Evolutionary conservation across 2,329 filamentous ascomycete genomes (phyloP), one percentile per base, ranked within the genome.

Genomic region (Stemphylium vesicarium): DNA sequence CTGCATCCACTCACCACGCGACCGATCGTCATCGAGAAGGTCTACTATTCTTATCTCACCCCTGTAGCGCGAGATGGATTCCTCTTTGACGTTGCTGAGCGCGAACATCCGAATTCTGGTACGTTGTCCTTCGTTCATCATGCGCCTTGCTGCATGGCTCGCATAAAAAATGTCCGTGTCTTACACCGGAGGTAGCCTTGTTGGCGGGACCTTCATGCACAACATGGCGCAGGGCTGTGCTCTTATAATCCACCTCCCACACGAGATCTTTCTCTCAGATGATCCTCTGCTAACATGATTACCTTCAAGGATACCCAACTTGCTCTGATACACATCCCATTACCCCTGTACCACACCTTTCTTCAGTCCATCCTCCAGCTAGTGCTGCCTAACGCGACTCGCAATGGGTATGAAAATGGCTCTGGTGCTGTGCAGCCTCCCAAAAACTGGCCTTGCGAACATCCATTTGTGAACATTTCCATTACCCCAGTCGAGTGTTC

Each of bases 401-500:
- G 77, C 40, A 55, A 60, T 43, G 53, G 59, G 42, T 51, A 54
- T 41, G 47, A 59, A 16, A 69, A 71, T 50, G 64, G 62, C 22
- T 65, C 69, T 40, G 72, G 70, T 24, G 69, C 70, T 32, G 70
- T 73, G 8, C 71, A 70, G 48, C 64, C 71, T 15, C 69, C 68
- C 20, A 75, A 71, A 50, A 71, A 74, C 13, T 81, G 78, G 82
- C 78, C 77, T 13, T 80, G 74, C 59, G 80, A 81, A 70, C 89
- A 95, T 76, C 87, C 87, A 39, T 98, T 99, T 75, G 84, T 97
- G 73, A 98, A 98, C 75, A 87, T 99, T 64, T 96, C 91, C 59
- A 85, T 98, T 68, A 98, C 93, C 0, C 91, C 92, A 0, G 85
- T 96, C 50, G 95, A 97, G 76, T 96, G 92, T 78, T 96, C 92